These are phyloP conservation scores for Coemansia sp. DNA, from an alignment of 192 early-diverging fungal species.

Conservation along the genomic window DNA sequence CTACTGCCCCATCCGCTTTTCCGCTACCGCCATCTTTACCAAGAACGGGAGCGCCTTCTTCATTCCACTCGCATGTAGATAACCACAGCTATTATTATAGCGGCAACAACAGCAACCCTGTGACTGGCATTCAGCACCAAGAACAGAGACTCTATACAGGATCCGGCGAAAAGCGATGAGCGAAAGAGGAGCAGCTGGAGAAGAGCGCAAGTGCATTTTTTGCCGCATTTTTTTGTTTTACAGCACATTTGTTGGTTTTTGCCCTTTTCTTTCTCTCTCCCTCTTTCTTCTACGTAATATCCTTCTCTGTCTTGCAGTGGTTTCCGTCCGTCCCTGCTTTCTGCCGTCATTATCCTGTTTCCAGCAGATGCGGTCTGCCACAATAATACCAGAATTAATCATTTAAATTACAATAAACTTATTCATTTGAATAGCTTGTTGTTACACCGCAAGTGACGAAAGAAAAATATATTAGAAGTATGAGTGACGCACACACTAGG, in stretches of 20 bases:
- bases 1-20: slow-evolving; percentile 9
- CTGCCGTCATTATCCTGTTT: background rate
- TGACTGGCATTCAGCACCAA: background rate
- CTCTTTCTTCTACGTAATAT: background rate
- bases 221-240: background rate
- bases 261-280: background rate
- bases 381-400: background rate
- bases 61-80: slow-evolving; percentile 2
- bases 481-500: too few species aligned
- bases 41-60: background rate
- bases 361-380: background rate
- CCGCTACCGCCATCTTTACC: background rate
- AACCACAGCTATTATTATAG: slow-evolving; percentile 3
- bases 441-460: too few species aligned
- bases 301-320: background rate
- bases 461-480: background rate
- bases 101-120: slow-evolving; percentile 1
- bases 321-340: background rate
- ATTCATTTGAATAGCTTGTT: background rate
- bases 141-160: background rate
- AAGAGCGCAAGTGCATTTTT: background rate
- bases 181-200: background rate
- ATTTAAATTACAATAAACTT: background rate
- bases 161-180: background rate
- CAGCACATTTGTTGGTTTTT: background rate